Percentiles rank a stretch among this genome's conserved stretches.
These are phyloP conservation scores for Exserohilum rostratum DNA, from an alignment of 2,329 filamentous ascomycete genomes.

Conservation along the genomic window DNA sequence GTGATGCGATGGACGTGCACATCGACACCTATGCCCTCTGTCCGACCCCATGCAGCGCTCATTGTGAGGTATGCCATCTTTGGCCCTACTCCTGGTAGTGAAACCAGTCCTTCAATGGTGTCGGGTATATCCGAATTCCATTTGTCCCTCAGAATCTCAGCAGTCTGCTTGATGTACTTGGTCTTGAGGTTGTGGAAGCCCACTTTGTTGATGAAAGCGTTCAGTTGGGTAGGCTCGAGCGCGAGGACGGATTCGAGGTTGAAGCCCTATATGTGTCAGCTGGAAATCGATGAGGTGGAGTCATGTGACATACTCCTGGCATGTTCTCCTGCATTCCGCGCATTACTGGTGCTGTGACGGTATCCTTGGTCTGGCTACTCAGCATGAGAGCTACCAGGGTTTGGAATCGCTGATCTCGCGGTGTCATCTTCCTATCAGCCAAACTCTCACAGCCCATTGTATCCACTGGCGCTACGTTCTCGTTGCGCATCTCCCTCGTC, in stretches of 20 bases:
- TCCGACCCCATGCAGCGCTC: conserved; percentile 72
- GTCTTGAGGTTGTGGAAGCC: conserved; percentile 97
- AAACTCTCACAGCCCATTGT: conserved; percentile 94
- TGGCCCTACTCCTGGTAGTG: conserved; percentile 84
- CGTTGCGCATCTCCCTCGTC: conserved; percentile 78
- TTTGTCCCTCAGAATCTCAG: conserved; percentile 72
- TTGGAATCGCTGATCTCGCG: conserved; percentile 75
- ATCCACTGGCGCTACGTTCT: conserved; percentile 81
- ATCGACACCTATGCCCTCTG: conserved; percentile 86
- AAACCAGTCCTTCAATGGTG: conserved; percentile 74
- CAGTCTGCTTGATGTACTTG: conserved; percentile 77
- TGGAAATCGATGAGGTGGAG: neutral
- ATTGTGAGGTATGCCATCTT: conserved; percentile 95
- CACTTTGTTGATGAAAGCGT: conserved; percentile 79
- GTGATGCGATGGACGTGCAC: conserved; percentile 95
- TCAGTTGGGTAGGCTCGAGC: conserved; percentile 68
- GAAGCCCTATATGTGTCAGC: conserved; percentile 53
- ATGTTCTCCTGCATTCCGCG: conserved; percentile 76
- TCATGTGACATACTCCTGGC: conserved; percentile 47
- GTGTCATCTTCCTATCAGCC: conserved; percentile 60
- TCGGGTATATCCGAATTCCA: conserved; percentile 79
- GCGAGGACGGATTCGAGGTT: conserved; percentile 79
- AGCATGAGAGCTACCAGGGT: conserved; percentile 89
- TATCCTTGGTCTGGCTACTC: conserved; percentile 91
- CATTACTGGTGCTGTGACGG: conserved; percentile 85